Evolutionary conservation across 2,329 filamentous ascomycete species (phyloP).

Genomic region (Aspergillus pseudoviridinutans): DNA sequence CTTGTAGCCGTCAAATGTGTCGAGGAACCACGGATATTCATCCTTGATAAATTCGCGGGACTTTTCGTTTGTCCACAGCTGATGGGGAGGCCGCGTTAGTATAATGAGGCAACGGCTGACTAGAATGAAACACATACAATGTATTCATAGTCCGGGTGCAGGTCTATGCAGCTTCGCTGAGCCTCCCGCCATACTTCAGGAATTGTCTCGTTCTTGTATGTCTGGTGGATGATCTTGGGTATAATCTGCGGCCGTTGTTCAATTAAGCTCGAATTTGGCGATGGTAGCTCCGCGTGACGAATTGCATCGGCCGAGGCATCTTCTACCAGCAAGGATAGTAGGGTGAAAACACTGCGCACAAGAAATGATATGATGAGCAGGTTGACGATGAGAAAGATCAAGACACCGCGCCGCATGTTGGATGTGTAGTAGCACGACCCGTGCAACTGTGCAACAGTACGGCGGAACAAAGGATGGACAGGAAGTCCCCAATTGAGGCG

Average conservation of each 20-base stretch:
- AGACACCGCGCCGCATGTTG: slow-evolving; percentile 57
- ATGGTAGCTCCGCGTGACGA: slow-evolving; percentile 60
- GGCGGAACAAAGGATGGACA: not conserved
- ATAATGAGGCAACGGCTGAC: not conserved
- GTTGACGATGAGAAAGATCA: slow-evolving; percentile 64
- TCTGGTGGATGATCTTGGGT: slow-evolving; percentile 75
- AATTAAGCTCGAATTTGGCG: slow-evolving; percentile 58
- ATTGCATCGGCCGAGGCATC: slow-evolving; percentile 66
- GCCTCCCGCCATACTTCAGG: slow-evolving; percentile 63
- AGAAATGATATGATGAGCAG: slow-evolving; percentile 61
- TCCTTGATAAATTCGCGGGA: slow-evolving; percentile 66
- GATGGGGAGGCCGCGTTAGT: slow-evolving; percentile 17
- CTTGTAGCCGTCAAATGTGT: slow-evolving; percentile 68
- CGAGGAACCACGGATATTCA: slow-evolving; percentile 74
- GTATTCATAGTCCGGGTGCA: slow-evolving; percentile 70
- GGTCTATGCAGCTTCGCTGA: slow-evolving; percentile 62
- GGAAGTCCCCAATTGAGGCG: slow-evolving; percentile 2
- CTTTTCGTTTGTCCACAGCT: slow-evolving; percentile 73
- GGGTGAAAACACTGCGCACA: slow-evolving; percentile 64
- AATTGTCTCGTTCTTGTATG: slow-evolving; percentile 67
- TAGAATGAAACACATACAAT: slow-evolving; percentile 48
- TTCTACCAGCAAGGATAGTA: slow-evolving; percentile 66
- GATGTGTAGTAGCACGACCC: slow-evolving; percentile 6
- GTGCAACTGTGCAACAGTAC: slow-evolving; percentile 1
- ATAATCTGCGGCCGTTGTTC: slow-evolving; percentile 59